phyloP scores from a whole-genome alignment of 768 basidiomycete genomes.

The Jaapia argillacea region DNA sequence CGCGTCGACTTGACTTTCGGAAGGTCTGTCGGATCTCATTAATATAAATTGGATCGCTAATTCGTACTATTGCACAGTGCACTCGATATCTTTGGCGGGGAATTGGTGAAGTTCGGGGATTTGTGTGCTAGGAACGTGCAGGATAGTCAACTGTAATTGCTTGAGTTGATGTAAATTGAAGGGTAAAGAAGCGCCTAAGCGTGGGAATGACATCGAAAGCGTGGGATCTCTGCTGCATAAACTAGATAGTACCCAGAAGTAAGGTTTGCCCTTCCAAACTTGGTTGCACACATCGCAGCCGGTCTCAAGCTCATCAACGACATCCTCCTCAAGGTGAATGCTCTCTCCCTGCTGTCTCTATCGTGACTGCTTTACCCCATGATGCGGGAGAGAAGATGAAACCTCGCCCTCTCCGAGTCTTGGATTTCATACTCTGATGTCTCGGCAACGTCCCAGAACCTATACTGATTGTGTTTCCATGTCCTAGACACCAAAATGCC shows the following conservation, averaged over 20 bases:
- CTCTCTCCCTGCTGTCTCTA: too few relatives aligned
- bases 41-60: background rate
- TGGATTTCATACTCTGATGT: too few relatives aligned
- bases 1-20: conserved; percentile 84
- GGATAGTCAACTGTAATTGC: too few relatives aligned
- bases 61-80: conserved; percentile 24
- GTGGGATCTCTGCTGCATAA: too few relatives aligned
- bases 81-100: conserved; percentile 65
- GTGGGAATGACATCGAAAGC: too few relatives aligned
- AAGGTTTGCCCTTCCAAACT: conserved; percentile 13
- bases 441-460: too few relatives aligned
- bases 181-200: too few relatives aligned
- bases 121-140: conserved; percentile 23
- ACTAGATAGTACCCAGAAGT: conserved; percentile 27
- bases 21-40: conserved; percentile 32
- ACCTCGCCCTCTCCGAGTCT: too few relatives aligned
- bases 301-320: conserved; percentile 9
- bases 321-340: conserved; percentile 26
- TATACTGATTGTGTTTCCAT: too few relatives aligned
- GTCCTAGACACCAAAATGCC: conserved; percentile 56
- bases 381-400: too few relatives aligned
- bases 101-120: conserved; percentile 49
- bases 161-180: too few relatives aligned
- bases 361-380: too few relatives aligned
- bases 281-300: conserved; percentile 18